Percentiles rank a stretch among this genome's conserved stretches.
Conservation (phyloP, 2,329 filamentous ascomycete species). For the Parasarocladium wereldwijsianum region DNA sequence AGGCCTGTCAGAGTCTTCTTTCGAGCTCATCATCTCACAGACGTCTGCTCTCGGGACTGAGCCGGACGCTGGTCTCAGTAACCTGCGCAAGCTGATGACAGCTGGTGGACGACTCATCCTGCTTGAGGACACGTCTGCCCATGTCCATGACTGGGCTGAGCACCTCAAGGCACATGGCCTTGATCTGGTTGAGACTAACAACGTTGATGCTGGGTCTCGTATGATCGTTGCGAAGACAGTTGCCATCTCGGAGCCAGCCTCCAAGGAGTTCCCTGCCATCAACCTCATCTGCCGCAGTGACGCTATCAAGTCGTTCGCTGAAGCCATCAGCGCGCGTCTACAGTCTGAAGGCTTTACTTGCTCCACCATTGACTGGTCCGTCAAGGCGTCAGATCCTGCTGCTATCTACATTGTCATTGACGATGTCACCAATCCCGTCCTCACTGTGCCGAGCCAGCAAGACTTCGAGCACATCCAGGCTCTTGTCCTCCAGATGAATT, state of each 20-base stretch:
- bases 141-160: not conserved
- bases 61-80: not conserved
- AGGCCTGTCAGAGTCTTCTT: not conserved
- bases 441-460: constrained; percentile 1
- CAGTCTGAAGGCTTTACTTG: not conserved
- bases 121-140: not conserved
- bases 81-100: not conserved
- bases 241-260: not conserved
- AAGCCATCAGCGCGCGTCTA: not conserved
- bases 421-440: not conserved
- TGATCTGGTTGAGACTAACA: not conserved
- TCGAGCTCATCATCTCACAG: not conserved
- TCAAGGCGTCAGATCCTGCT: constrained; percentile 5
- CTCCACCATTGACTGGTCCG: not conserved
- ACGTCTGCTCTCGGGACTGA: not conserved
- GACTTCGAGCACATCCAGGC: constrained; percentile 1
- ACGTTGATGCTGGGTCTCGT: not conserved
- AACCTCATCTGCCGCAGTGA: not conserved
- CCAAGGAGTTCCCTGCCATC: not conserved
- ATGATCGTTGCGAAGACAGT: not conserved
- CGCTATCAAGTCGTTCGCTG: not conserved
- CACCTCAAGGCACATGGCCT: not conserved
- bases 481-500: not conserved
- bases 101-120: not conserved
- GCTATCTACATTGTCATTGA: constrained; percentile 1